Base-by-base conservation (phyloP, 169 alveolate species). In the Neospora caninum region DNA sequence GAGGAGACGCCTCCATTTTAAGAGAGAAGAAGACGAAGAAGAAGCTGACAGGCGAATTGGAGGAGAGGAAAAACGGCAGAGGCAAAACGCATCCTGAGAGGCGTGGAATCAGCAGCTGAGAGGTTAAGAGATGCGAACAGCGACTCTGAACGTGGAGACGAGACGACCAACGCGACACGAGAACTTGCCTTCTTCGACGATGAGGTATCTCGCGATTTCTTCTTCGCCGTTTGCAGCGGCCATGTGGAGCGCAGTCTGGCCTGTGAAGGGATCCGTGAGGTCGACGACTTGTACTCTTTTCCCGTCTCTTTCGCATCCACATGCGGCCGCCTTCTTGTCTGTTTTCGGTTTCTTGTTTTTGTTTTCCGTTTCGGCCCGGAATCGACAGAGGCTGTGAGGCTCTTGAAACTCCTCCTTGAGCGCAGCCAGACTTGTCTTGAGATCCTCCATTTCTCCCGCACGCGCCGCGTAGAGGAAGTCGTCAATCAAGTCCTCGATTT, bases 401-500 rank as follows among this genome's bases (percentile, higher is more conserved):
- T 64, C 73, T 29, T 16, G 31, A 22, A 64, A 64, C 34, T 64
- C 34, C 73, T 0, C n/a, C 42, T 73, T 36, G 31, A 73, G 84
- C 25, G 84, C 38, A 10, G 84, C 84, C 25, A 73, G 84, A 13
- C 43, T n/a, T 2, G 22, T n/a, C 42, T 73, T n/a, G 43, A 73
- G 25, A 18, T 73, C 84, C 43, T 18, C 45, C 31, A n/a, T 13
- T 6, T 73, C 84, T 18, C 84, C 84, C 13, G 7, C 39, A 43
- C 84, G 84, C 84, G 84, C 84, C 4, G 84, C 84, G 84, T 73
- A 73, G 84, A 34, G 1, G 49, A 73, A 73, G 43, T 73, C 84
- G n/a, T 73, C 84, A 2, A 73, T n/a, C 42, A 73, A 6, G 31
- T 73, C 84, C n/a, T 73, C 84, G 20, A 31, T 13, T 20, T 73